Percentiles rank a stretch among this genome's conserved stretches.
phyloP scores from a whole-genome alignment of 495 filamentous ascomycete genomes.

The Daldinia bambusicola region DNA sequence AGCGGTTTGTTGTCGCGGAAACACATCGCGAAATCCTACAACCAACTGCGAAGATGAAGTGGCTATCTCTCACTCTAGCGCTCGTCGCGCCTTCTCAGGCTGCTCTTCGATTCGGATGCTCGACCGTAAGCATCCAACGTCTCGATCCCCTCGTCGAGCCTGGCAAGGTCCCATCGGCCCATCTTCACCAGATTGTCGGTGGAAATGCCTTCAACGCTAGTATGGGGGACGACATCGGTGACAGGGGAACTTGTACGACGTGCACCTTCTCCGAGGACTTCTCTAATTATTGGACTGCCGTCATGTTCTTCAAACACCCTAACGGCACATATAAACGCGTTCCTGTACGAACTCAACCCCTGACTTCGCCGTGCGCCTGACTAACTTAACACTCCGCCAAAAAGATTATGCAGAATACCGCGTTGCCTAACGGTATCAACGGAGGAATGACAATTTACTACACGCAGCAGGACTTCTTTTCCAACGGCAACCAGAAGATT shows the following conservation, averaged over 20 bases:
- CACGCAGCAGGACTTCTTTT: conserved; percentile 60
- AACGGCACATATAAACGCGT: conserved; percentile 65
- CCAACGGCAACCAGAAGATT: conserved; percentile 59
- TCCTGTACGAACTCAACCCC: conserved; percentile 28
- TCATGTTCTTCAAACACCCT: conserved; percentile 63
- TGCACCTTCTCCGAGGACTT: conserved; percentile 61
- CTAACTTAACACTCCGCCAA: too few species aligned
- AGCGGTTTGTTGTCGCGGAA: conserved; percentile 15
- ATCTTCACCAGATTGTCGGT: conserved; percentile 63
- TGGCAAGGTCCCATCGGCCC: conserved; percentile 55
- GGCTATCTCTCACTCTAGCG: conserved; percentile 50
- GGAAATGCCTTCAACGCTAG: conserved; percentile 62
- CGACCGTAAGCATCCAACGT: conserved; percentile 59
- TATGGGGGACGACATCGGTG: conserved; percentile 58
- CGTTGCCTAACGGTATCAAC: conserved; percentile 59
- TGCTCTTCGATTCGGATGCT: conserved; percentile 62
- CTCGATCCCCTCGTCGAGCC: conserved; percentile 63
- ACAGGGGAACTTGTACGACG: conserved; percentile 57
- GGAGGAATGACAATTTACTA: conserved; percentile 67
- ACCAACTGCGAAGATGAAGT: conserved; percentile 56
- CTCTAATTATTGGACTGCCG: conserved; percentile 63
- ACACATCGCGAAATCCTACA: conserved; percentile 4
- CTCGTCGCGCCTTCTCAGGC: conserved; percentile 56
- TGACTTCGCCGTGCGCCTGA: too few species aligned
- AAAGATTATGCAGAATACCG: conserved; percentile 57